Evolutionary conservation across 2,329 filamentous ascomycete genomes (phyloP).

Genomic region (Colletotrichum musicola): DNA sequence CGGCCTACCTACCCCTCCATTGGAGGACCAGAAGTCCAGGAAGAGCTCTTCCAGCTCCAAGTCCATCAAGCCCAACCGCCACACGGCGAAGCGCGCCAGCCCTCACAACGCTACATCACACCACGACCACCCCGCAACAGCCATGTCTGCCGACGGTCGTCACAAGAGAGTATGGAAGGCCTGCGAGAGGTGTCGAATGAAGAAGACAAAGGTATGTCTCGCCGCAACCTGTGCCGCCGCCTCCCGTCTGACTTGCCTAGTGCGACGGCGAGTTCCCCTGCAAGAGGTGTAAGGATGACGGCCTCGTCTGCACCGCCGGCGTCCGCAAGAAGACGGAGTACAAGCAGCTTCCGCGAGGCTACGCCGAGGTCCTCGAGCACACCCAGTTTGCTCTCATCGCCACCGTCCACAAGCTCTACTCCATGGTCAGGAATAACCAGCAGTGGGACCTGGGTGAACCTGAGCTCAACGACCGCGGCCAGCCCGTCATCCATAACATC

Average conservation of each 20-base stretch:
- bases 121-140: constrained; percentile 52
- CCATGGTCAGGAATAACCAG: constrained; percentile 71
- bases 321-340: constrained; percentile 77
- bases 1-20: constrained; percentile 65
- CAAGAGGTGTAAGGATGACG: constrained; percentile 75
- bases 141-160: constrained; percentile 61
- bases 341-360: constrained; percentile 74
- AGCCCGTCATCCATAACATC: constrained; percentile 75
- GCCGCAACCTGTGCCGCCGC: neutral
- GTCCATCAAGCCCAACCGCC: constrained; percentile 63
- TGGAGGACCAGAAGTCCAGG: constrained; percentile 60
- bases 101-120: constrained; percentile 53
- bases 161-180: constrained; percentile 77
- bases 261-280: constrained; percentile 76
- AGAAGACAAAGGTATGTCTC: constrained; percentile 73
- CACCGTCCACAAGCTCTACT: constrained; percentile 75
- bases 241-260: constrained; percentile 48
- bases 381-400: constrained; percentile 74
- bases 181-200: constrained; percentile 76
- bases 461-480: constrained; percentile 72
- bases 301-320: constrained; percentile 72
- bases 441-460: constrained; percentile 73
- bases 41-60: constrained; percentile 58
- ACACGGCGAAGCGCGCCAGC: constrained; percentile 64
- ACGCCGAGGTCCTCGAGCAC: constrained; percentile 75